Percentiles rank a stretch among this genome's conserved stretches.
Evolutionary conservation across 306 rosid species (phyloP).

Genomic region (Vicia faba): DNA sequence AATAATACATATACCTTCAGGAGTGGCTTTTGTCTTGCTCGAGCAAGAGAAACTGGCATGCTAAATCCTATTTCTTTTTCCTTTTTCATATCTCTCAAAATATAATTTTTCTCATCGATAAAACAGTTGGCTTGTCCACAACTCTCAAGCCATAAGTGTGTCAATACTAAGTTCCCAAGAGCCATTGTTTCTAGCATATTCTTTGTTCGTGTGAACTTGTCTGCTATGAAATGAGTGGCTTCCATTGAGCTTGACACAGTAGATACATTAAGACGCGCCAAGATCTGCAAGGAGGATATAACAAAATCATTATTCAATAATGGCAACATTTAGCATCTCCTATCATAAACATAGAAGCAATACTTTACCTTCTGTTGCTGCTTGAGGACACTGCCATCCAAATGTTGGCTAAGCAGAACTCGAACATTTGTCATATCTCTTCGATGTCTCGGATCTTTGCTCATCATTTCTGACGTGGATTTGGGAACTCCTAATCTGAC

Average conservation of each 20-base stretch:
- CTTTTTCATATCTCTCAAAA: slow-evolving; percentile 76
- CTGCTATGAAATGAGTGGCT: slow-evolving; percentile 92
- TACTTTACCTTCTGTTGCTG: slow-evolving; percentile 77
- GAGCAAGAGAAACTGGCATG: slow-evolving; percentile 78
- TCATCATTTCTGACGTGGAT: slow-evolving; percentile 29
- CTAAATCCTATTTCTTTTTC: slow-evolving; percentile 89
- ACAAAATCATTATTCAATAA: slow-evolving; percentile 9
- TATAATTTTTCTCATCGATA: slow-evolving; percentile 77
- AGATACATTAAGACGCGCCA: slow-evolving; percentile 67
- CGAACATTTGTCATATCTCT: slow-evolving; percentile 70
- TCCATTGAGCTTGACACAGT: slow-evolving; percentile 63
- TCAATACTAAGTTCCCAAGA: slow-evolving; percentile 81
- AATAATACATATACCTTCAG: slow-evolving; percentile 53
- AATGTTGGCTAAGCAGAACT: slow-evolving; percentile 83
- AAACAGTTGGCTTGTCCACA: slow-evolving; percentile 82
- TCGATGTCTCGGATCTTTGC: slow-evolving; percentile 66
- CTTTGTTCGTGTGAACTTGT: slow-evolving; percentile 82
- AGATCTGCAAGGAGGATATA: slow-evolving; percentile 53
- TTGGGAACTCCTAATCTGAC: slow-evolving; percentile 51
- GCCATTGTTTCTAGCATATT: slow-evolving; percentile 96
- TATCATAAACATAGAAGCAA: slow-evolving; percentile 23
- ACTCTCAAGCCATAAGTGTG: slow-evolving; percentile 82
- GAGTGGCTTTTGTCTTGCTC: slow-evolving; percentile 72
- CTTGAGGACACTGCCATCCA: slow-evolving; percentile 67
- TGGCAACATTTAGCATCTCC: slow-evolving; percentile 33